These are phyloP conservation scores for Trypanosoma theileri DNA, from an alignment of 208 protist species.

Conservation along the genomic window DNA sequence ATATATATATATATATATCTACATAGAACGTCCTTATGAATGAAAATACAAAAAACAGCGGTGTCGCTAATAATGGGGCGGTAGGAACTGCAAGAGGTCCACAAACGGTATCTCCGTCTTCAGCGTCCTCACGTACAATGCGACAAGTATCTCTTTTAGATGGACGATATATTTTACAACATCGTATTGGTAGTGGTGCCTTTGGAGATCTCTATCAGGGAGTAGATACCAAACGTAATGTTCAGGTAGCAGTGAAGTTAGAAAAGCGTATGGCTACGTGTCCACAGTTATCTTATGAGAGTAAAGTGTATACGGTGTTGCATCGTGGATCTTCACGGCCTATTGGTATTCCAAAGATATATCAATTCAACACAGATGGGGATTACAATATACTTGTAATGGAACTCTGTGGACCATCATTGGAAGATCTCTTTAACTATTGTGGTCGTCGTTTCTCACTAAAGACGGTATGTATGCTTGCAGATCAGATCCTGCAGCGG, in stretches of 20 bases:
- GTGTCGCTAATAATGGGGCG: too few species aligned
- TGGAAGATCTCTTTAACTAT: conserved; percentile 92
- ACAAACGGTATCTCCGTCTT: too few species aligned
- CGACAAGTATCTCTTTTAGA: conserved; percentile 40
- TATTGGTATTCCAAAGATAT: conserved; percentile 95
- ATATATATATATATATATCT: too few species aligned
- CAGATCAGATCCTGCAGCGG: conserved; percentile 96
- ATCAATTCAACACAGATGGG: conserved; percentile 95
- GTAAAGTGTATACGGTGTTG: conserved; percentile 83
- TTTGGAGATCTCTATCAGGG: conserved; percentile 99
- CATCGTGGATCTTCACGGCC: conserved; percentile 32
- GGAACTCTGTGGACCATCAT: conserved; percentile 88
- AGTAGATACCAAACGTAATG: conserved; percentile 50
- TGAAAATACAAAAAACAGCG: too few species aligned
- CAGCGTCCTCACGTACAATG: neutral
- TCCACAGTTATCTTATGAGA: conserved; percentile 98
- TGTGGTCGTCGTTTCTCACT: conserved; percentile 94
- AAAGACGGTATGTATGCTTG: conserved; percentile 99
- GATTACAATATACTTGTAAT: conserved; percentile 97
- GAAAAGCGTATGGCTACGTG: conserved; percentile 87
- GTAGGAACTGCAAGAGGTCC: too few species aligned
- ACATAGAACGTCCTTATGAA: too few species aligned
- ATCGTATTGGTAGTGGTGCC: conserved; percentile 94
- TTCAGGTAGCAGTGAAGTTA: conserved; percentile 79
- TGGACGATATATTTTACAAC: conserved; percentile 57